Conservation (phyloP, 257 asterid genomes). For the Gardenia jasminoides region DNA sequence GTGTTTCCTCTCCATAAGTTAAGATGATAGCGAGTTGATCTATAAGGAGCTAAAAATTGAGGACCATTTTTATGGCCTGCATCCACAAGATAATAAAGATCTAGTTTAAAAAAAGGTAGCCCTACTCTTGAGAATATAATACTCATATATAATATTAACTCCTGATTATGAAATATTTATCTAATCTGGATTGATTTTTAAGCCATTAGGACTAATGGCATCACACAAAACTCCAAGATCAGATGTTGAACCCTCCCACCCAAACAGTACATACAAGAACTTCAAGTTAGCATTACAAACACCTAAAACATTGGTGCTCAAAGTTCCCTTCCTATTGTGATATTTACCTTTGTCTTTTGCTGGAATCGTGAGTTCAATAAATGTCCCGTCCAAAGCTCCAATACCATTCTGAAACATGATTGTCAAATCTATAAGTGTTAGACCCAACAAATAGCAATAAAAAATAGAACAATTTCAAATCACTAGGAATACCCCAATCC, state of each 20-base stretch:
- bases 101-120: too few species aligned
- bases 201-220: neutral
- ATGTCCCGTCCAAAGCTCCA: slow-evolving; percentile 30
- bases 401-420: slow-evolving; percentile 9
- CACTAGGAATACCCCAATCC: too few species aligned
- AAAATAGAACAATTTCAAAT: too few species aligned
- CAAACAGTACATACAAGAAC: neutral
- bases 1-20: neutral
- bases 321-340: neutral
- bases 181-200: neutral
- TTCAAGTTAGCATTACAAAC: slow-evolving; percentile 6
- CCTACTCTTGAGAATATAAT: too few species aligned
- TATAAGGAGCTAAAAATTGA: neutral
- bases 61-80: neutral
- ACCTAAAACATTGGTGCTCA: slow-evolving; percentile 19
- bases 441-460: too few species aligned
- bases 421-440: too few species aligned
- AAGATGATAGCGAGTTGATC: slow-evolving; percentile 12
- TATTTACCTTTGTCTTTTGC: slow-evolving; percentile 11
- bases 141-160: too few species aligned
- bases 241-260: neutral
- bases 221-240: neutral
- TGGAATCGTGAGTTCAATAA: neutral
- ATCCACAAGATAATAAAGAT: neutral
- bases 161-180: too few species aligned